A percentile compares a stretch with the other conserved stretches of the same genome.
Evolutionary conservation across 2,329 filamentous ascomycete species (phyloP).

Genomic region (Verticillium isaacii): DNA sequence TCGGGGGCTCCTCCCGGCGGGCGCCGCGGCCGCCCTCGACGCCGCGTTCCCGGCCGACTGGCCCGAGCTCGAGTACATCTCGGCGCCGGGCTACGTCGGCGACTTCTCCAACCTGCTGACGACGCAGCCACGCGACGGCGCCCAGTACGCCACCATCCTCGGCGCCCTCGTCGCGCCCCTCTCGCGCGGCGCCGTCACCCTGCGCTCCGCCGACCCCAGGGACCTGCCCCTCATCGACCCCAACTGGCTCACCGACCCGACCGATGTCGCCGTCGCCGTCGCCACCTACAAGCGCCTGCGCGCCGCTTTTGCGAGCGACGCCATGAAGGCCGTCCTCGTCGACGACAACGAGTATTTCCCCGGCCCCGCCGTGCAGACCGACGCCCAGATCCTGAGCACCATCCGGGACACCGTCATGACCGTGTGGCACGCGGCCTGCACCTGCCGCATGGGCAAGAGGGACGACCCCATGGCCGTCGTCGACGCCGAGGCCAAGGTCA

Average conservation of each 20-base stretch:
- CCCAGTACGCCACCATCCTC: conserved; percentile 11
- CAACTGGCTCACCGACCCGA: conserved; percentile 36
- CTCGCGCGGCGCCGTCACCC: conserved; percentile 37
- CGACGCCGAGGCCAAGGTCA: conserved; percentile 21
- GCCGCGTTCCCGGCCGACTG: conserved; percentile 23
- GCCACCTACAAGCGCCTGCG: conserved; percentile 34
- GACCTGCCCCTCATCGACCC: conserved; percentile 23
- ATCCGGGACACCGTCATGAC: conserved; percentile 5
- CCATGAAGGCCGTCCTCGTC: conserved; percentile 21
- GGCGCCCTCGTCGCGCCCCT: conserved; percentile 25
- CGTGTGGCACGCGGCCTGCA: conserved; percentile 6
- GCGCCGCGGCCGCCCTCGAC: neutral
- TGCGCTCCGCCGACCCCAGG: conserved; percentile 25
- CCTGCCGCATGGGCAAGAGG: conserved; percentile 19
- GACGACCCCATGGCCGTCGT: conserved; percentile 24
- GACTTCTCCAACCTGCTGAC: conserved; percentile 8
- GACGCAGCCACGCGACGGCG: conserved; percentile 9
- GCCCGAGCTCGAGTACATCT: conserved; percentile 27
- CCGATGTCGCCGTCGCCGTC: conserved; percentile 38
- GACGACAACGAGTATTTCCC: conserved; percentile 29
- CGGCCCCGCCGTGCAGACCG: conserved; percentile 28
- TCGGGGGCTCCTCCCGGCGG: neutral
- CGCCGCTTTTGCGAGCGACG: conserved; percentile 23
- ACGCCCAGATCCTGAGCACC: conserved; percentile 30
- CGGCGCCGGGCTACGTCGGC: conserved; percentile 13